These are phyloP conservation scores for Alternaria brassicae DNA, from an alignment of 2,329 filamentous ascomycete genomes.

Conservation along the genomic window DNA sequence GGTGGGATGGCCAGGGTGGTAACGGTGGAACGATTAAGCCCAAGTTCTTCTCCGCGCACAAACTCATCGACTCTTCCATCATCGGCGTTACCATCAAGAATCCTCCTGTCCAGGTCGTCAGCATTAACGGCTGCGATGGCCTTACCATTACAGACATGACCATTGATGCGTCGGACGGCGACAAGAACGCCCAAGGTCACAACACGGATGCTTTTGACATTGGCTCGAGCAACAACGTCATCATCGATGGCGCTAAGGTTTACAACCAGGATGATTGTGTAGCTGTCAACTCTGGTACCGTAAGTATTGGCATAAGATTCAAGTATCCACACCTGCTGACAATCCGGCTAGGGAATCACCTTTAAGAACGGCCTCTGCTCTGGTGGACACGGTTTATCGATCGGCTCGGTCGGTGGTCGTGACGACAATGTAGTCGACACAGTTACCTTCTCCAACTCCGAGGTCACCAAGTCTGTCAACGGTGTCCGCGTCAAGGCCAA, in stretches of 20 bases:
- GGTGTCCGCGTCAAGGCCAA: conserved; percentile 66
- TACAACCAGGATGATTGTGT: conserved; percentile 67
- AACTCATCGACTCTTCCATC: conserved; percentile 59
- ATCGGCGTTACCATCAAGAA: conserved; percentile 60
- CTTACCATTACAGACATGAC: conserved; percentile 59
- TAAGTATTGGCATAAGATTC: conserved; percentile 11
- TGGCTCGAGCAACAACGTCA: conserved; percentile 55
- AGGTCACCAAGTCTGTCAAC: conserved; percentile 60
- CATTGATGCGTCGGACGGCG: conserved; percentile 64
- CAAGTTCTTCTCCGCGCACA: conserved; percentile 64
- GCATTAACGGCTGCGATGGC: conserved; percentile 52
- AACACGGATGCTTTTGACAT: conserved; percentile 68
- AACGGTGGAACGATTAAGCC: conserved; percentile 55
- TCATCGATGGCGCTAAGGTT: conserved; percentile 59
- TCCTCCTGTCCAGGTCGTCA: conserved; percentile 62
- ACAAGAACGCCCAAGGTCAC: conserved; percentile 44
- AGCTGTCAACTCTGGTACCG: conserved; percentile 63
- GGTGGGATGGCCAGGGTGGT: conserved; percentile 59
- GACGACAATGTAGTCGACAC: conserved; percentile 61
- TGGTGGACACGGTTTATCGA: conserved; percentile 64
- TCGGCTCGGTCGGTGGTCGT: conserved; percentile 65
- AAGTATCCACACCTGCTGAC: conserved; percentile 8
- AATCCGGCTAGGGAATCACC: conserved; percentile 31
- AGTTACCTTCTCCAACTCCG: conserved; percentile 60
- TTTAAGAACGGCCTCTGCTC: conserved; percentile 55